phyloP scores from a whole-genome alignment of 345 rosid genomes.

The Acer campestre region DNA sequence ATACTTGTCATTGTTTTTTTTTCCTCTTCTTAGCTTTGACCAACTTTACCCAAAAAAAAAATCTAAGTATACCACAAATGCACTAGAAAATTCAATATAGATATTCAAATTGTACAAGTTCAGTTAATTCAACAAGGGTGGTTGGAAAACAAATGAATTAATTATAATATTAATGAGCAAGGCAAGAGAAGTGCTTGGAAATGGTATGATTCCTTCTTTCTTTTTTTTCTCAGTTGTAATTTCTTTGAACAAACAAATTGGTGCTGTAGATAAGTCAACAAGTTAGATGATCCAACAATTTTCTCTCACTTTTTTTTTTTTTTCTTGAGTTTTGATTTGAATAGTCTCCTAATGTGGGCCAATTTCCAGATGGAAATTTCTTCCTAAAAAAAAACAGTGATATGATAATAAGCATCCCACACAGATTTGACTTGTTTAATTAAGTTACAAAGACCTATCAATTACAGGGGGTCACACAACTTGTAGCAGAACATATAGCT shows the following conservation, averaged over 20 bases:
- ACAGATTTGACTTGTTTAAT: background rate
- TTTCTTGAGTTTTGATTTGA: slow-evolving; percentile 7
- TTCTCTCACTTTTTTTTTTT: background rate
- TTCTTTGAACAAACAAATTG: background rate
- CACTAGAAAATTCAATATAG: slow-evolving; percentile 1
- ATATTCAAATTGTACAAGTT: slow-evolving; percentile 1
- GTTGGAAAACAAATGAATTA: background rate
- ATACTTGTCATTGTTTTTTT: slow-evolving; percentile 11
- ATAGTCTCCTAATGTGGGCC: slow-evolving; percentile 17
- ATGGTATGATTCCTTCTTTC: background rate
- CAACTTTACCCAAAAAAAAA: slow-evolving; percentile 5
- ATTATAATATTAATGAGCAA: background rate
- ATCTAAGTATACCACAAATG: background rate
- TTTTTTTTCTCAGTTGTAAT: background rate
- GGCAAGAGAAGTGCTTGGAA: background rate
- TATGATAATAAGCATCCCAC: background rate
- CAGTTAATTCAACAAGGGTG: background rate
- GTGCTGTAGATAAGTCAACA: slow-evolving; percentile 24
- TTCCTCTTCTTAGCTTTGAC: slow-evolving; percentile 15
- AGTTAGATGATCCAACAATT: slow-evolving; percentile 16
- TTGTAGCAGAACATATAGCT: background rate
- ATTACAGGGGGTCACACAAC: background rate
- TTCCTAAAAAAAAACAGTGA: background rate
- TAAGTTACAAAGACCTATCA: background rate
- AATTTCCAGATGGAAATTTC: slow-evolving; percentile 13